phyloP scores from a whole-genome alignment of 495 filamentous ascomycete species.

The Neurospora sp. region DNA sequence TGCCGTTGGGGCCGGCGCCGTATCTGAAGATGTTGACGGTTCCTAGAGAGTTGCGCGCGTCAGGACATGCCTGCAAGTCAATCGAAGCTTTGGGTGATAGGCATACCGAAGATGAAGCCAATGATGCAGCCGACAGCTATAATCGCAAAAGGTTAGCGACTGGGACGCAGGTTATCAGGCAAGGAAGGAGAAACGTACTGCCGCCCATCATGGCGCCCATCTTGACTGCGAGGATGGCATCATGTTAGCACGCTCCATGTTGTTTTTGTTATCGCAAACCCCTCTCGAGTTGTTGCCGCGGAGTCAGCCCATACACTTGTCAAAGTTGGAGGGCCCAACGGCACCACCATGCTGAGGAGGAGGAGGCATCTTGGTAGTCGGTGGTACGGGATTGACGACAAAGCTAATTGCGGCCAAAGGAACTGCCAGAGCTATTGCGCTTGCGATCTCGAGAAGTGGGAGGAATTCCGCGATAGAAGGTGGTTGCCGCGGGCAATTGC shows the following conservation, averaged over 20 bases:
- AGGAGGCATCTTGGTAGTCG: slow-evolving; percentile 33
- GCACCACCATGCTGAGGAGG: slow-evolving; percentile 32
- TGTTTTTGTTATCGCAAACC: background rate
- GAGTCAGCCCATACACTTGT: slow-evolving; percentile 61
- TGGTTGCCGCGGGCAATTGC: slow-evolving; percentile 12
- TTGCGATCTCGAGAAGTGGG: background rate
- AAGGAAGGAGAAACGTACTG: slow-evolving; percentile 47
- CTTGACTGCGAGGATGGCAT: slow-evolving; percentile 53
- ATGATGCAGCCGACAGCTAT: slow-evolving; percentile 89
- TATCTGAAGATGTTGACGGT: slow-evolving; percentile 90
- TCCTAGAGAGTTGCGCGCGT: slow-evolving; percentile 42
- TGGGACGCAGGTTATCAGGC: background rate
- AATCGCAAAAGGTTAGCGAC: slow-evolving; percentile 4
- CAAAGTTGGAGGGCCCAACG: slow-evolving; percentile 68
- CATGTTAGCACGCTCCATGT: slow-evolving; percentile 24
- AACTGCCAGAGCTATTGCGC: background rate
- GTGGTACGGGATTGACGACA: background rate
- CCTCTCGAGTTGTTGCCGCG: background rate
- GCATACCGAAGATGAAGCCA: slow-evolving; percentile 89
- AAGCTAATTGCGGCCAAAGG: background rate
- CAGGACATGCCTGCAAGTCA: background rate
- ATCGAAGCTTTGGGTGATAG: background rate
- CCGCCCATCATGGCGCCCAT: slow-evolving; percentile 98
- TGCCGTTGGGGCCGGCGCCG: slow-evolving; percentile 84
- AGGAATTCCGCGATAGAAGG: background rate